Percentiles rank a stretch among this genome's conserved stretches.
phyloP scores from a whole-genome alignment of 1,284 basidiomycete genomes.

The Pyrrhoderma lamaoense region DNA sequence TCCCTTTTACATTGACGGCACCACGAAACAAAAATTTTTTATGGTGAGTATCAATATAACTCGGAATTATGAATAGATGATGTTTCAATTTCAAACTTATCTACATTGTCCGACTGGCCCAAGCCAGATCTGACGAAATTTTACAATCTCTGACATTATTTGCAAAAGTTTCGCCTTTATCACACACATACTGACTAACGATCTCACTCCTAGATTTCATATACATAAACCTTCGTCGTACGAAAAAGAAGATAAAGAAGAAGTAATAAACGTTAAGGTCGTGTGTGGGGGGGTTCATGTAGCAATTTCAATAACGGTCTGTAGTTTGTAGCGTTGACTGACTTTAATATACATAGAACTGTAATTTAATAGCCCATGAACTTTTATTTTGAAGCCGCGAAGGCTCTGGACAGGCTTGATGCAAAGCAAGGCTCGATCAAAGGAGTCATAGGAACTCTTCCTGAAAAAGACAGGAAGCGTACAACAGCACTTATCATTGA shows the following conservation, averaged over 20 bases:
- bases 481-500: constrained; percentile 79
- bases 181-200: not conserved
- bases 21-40: constrained; percentile 3
- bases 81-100: constrained; percentile 49
- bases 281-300: too few species aligned
- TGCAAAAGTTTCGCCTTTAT: not conserved
- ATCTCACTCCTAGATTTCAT: not conserved
- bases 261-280: not conserved
- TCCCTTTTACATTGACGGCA: not conserved
- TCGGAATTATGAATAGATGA: constrained; percentile 35
- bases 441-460: constrained; percentile 62
- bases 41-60: constrained; percentile 9
- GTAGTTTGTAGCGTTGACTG: constrained; percentile 3
- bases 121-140: constrained; percentile 36
- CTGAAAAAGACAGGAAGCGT: constrained; percentile 72
- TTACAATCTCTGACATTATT: constrained; percentile 30
- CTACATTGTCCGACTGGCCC: constrained; percentile 77
- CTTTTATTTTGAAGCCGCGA: constrained; percentile 86
- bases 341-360: not conserved
- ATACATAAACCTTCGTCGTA: not conserved
- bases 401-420: constrained; percentile 77
- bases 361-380: constrained; percentile 52
- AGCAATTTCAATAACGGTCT: too few species aligned
- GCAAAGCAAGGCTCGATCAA: constrained; percentile 84
- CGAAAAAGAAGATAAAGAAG: too few species aligned